These are phyloP conservation scores for Colletotrichum noveboracense DNA, from an alignment of 2,329 filamentous ascomycete species.

Conservation along the genomic window DNA sequence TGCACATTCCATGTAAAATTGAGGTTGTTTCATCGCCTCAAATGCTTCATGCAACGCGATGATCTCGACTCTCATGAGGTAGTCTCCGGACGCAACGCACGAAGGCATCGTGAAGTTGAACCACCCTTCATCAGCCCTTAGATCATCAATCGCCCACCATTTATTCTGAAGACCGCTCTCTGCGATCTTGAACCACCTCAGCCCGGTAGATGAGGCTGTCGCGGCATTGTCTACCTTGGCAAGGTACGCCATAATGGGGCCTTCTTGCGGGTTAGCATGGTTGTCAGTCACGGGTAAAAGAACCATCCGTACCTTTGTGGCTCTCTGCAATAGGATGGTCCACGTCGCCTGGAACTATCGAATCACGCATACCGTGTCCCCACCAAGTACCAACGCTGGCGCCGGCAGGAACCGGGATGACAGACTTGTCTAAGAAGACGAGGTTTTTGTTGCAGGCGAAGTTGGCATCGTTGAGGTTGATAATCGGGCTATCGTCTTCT, in stretches of 20 bases:
- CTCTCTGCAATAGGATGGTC: slow-evolving; percentile 52
- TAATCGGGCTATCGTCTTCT: slow-evolving; percentile 34
- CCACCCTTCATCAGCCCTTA: slow-evolving; percentile 29
- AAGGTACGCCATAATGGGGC: slow-evolving; percentile 54
- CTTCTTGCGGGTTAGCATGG: slow-evolving; percentile 23
- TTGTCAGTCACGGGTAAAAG: background rate
- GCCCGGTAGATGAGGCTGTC: slow-evolving; percentile 36
- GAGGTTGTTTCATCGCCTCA: slow-evolving; percentile 13
- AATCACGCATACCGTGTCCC: slow-evolving; percentile 53
- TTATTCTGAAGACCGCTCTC: slow-evolving; percentile 38
- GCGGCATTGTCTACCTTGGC: slow-evolving; percentile 52
- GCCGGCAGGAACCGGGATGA: slow-evolving; percentile 51
- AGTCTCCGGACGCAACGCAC: slow-evolving; percentile 42
- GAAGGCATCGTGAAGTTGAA: slow-evolving; percentile 40
- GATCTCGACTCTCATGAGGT: slow-evolving; percentile 46
- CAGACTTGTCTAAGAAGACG: slow-evolving; percentile 33
- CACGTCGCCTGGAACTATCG: slow-evolving; percentile 43
- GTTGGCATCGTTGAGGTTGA: slow-evolving; percentile 46
- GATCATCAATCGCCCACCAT: slow-evolving; percentile 31
- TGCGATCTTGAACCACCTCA: slow-evolving; percentile 57
- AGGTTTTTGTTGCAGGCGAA: slow-evolving; percentile 51
- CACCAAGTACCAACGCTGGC: slow-evolving; percentile 52
- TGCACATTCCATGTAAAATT: slow-evolving; percentile 29
- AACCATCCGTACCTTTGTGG: slow-evolving; percentile 43
- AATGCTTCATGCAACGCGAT: slow-evolving; percentile 43